phyloP scores from a whole-genome alignment of 208 protist genomes.

The Leishmania arabica region DNA sequence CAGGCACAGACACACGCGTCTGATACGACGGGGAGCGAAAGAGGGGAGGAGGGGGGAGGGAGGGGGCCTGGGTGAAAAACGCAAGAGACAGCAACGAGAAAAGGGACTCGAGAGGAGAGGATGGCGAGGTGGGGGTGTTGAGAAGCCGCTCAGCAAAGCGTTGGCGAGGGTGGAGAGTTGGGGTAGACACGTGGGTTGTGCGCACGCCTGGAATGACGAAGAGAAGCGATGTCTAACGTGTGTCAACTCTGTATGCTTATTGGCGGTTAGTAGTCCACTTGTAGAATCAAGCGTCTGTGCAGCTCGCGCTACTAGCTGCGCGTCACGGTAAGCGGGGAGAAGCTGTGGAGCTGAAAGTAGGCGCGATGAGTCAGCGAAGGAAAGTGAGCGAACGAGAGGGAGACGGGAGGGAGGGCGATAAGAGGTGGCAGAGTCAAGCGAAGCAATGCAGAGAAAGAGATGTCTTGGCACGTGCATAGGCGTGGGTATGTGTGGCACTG shows the following conservation, averaged over 20 bases:
- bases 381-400: background rate
- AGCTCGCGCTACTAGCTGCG: background rate
- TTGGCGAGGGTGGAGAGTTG: background rate
- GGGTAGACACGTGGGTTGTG: background rate
- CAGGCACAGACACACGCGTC: no score
- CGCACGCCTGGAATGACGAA: background rate
- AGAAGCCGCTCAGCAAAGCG: background rate
- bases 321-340: background rate
- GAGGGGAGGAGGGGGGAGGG: background rate
- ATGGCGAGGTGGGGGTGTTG: background rate
- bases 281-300: background rate
- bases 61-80: background rate
- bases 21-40: background rate
- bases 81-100: background rate
- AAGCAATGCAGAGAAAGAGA: background rate
- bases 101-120: background rate
- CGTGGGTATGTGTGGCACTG: background rate
- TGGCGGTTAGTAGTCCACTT: background rate
- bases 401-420: background rate
- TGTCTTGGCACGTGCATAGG: background rate
- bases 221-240: background rate
- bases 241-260: background rate
- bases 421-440: background rate
- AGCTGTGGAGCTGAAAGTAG: background rate
- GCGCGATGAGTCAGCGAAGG: background rate